Conservation (phyloP, 176 grass and related monocot genomes). For the Oryza nivara region DNA sequence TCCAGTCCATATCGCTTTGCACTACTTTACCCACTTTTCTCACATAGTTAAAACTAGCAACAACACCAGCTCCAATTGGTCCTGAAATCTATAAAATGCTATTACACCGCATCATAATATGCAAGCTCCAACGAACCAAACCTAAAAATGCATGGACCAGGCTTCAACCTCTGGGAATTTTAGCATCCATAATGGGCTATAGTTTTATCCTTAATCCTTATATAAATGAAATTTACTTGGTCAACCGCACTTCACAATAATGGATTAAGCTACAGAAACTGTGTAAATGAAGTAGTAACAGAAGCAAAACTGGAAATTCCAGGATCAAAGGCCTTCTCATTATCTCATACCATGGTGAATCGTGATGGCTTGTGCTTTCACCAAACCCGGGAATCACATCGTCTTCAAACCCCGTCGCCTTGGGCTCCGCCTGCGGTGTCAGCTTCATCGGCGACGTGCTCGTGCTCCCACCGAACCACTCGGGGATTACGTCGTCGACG, state of each 20-base stretch:
- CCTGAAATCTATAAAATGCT: not conserved
- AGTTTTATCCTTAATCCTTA: not conserved
- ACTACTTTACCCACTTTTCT: not conserved
- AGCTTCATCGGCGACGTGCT: slow-evolving; percentile 15
- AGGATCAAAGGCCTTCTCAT: not conserved
- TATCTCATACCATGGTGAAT: slow-evolving; percentile 29
- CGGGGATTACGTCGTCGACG: slow-evolving; percentile 54
- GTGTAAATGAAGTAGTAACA: not conserved
- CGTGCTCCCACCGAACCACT: slow-evolving; percentile 37
- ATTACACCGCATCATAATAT: not conserved
- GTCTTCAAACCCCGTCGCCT: slow-evolving; percentile 31
- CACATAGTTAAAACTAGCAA: no score
- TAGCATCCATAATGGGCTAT: not conserved
- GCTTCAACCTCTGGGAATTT: not conserved
- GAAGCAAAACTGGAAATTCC: slow-evolving; percentile 17
- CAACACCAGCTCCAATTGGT: not conserved
- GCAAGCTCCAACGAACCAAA: not conserved
- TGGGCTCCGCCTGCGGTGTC: slow-evolving; percentile 3
- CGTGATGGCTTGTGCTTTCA: slow-evolving; percentile 9
- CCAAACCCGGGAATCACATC: slow-evolving; percentile 60
- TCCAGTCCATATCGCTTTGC: not conserved
- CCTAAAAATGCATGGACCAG: not conserved
- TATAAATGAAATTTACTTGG: not conserved
- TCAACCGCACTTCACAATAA: not conserved
- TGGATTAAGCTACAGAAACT: slow-evolving; percentile 2